Evolutionary conservation across 2,329 filamentous ascomycete genomes (phyloP).

Genomic region (Purpureocillium lavendulum): DNA sequence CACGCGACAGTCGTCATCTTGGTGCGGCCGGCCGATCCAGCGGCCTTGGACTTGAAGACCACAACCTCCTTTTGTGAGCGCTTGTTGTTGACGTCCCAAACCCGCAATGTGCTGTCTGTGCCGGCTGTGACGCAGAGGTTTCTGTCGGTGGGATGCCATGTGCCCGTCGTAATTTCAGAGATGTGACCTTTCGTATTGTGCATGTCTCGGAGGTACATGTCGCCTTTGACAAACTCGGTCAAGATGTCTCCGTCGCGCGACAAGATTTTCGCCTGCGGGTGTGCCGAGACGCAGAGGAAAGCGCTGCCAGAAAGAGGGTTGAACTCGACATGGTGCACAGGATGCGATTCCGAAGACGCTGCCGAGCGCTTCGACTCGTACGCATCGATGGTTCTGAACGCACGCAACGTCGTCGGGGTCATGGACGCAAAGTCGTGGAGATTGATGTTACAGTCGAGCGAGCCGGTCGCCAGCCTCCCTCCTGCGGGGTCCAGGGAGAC

Average conservation of each 20-base stretch:
- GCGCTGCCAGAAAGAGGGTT: constrained; percentile 72
- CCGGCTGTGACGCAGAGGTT: constrained; percentile 85
- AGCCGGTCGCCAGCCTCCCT: constrained; percentile 78
- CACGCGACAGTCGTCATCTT: constrained; percentile 91
- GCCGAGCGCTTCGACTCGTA: constrained; percentile 63
- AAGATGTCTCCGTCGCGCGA: constrained; percentile 80
- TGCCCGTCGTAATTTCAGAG: constrained; percentile 79
- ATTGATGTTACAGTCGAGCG: constrained; percentile 84
- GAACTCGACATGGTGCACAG: constrained; percentile 80
- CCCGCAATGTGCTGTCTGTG: constrained; percentile 88
- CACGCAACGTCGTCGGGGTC: constrained; percentile 87
- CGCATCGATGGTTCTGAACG: constrained; percentile 88
- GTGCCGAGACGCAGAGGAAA: constrained; percentile 80
- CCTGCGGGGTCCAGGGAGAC: constrained; percentile 80
- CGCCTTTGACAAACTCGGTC: constrained; percentile 89
- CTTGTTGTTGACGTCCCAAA: constrained; percentile 94
- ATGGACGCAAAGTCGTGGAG: constrained; percentile 93
- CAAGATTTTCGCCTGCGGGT: constrained; percentile 83
- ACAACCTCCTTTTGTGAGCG: constrained; percentile 87
- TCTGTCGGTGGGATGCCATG: constrained; percentile 82
- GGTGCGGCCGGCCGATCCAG: constrained; percentile 80
- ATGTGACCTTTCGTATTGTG: constrained; percentile 96
- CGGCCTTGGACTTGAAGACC: constrained; percentile 88
- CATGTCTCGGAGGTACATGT: constrained; percentile 98
- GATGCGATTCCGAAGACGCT: constrained; percentile 71